A percentile compares a stretch with the other conserved stretches of the same genome.
Conservation (phyloP, 257 asterid species). For the Ophiorrhiza pumila region DNA sequence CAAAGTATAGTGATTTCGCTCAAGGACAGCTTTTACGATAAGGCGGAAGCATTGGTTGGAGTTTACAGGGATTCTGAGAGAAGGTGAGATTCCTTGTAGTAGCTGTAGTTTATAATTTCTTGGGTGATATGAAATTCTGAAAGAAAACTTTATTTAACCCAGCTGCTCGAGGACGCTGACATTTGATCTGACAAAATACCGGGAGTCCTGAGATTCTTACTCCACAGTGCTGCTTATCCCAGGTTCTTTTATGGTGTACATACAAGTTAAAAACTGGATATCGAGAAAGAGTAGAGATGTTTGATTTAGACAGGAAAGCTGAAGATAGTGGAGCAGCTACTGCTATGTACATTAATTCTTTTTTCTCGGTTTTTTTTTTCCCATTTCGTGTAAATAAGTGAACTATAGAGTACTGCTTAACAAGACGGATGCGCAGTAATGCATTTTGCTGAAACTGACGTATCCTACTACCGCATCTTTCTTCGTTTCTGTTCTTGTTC, state of each 20-base stretch:
- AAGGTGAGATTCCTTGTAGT: slow-evolving; percentile 46
- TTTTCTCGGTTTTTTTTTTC: neutral
- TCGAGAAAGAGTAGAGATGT: neutral
- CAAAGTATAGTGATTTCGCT: slow-evolving; percentile 97
- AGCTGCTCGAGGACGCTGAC: slow-evolving; percentile 91
- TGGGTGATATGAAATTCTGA: neutral
- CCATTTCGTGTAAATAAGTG: slow-evolving; percentile 6
- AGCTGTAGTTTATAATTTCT: neutral
- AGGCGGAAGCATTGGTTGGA: slow-evolving; percentile 98
- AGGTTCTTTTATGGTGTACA: slow-evolving; percentile 4
- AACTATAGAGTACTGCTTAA: neutral
- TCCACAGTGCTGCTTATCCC: slow-evolving; percentile 1
- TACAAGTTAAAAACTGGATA: neutral
- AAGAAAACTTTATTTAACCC: slow-evolving; percentile 10
- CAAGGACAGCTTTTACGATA: slow-evolving; percentile 90
- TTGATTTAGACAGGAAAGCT: neutral
- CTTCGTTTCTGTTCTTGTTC: too few relatives aligned
- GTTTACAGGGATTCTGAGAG: slow-evolving; percentile 83
- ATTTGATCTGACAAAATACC: slow-evolving; percentile 71
- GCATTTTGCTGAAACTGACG: neutral
- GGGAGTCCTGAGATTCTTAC: slow-evolving; percentile 42
- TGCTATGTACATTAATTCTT: slow-evolving; percentile 3
- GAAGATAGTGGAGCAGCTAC: slow-evolving; percentile 7
- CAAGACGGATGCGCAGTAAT: neutral
- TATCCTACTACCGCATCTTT: too few relatives aligned